A percentile compares a stretch with the other conserved stretches of the same genome.
phyloP scores from a whole-genome alignment of 163 green algal species.

The Chloromonas sp. region DNA sequence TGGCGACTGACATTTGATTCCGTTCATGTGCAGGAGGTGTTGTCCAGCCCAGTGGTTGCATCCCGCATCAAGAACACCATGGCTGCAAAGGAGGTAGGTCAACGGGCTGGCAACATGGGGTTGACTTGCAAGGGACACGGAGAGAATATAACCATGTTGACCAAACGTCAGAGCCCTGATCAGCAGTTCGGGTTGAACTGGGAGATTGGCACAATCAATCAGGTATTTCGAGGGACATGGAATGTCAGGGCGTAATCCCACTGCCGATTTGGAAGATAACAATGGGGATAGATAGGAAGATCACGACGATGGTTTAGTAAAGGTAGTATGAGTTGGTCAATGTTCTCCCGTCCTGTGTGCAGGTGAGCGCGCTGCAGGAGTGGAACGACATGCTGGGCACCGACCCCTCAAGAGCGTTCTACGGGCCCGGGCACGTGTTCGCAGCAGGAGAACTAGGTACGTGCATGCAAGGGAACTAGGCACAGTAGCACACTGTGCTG shows the following conservation, averaged over 20 bases:
- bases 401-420: slow-evolving; percentile 85
- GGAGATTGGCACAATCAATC: not conserved
- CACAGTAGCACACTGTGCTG: too few relatives aligned
- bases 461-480: not conserved
- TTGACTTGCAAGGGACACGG: too few relatives aligned
- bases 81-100: slow-evolving; percentile 50
- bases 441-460: slow-evolving; percentile 77
- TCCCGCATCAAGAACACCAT: slow-evolving; percentile 88
- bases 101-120: not conserved
- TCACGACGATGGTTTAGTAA: not conserved
- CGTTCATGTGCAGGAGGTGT: slow-evolving; percentile 52
- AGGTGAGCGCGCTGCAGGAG: slow-evolving; percentile 38
- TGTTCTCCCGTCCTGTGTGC: not conserved
- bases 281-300: not conserved
- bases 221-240: too few relatives aligned
- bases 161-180: not conserved
- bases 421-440: slow-evolving; percentile 87
- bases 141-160: too few relatives aligned
- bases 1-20: too few relatives aligned
- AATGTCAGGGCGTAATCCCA: not conserved
- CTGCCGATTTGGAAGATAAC: not conserved
- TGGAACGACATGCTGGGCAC: slow-evolving; percentile 85
- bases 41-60: slow-evolving; percentile 61
- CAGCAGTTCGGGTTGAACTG: not conserved
- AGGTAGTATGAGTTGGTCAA: not conserved